Evolutionary conservation across 108 stramenopile species (phyloP), one percentile per base, ranked within the genome.

Genomic region (Skeletonema marinoi): DNA sequence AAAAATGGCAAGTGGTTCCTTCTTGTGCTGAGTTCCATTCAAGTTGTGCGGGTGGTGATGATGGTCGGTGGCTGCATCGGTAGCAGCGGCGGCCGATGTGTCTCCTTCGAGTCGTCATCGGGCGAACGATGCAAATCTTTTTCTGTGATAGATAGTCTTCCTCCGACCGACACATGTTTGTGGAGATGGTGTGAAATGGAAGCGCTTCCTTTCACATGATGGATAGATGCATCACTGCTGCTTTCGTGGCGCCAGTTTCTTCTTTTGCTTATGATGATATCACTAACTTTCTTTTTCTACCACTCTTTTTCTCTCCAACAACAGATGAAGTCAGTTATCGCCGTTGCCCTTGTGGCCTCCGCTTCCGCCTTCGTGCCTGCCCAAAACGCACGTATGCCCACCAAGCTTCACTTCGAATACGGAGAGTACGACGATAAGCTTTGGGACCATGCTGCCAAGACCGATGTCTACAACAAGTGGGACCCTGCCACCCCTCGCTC

Each of bases 351-450:
- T 31, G 75, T 84, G 74, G 83, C 83, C 33, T 84, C 83, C 32
- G 78, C 83, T 48, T 46, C 83, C 48, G 83, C 83, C 51, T 84
- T 84, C 66, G 80, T 67, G 3, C 83, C 83, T 17, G 75, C 70
- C 58, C 62, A 32, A 16, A 77, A 77, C 61, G 68, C 79, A 4
- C 88, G 83, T 31, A 58, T 88, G 51, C 39, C 76, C 66, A 89
- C 87, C 62, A 74, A 73, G 42, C 70, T 88, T 58, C 78, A 74
- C 78, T 77, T 84, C 65, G 74, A 81, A 35, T 90, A 87, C 80
- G 93, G 93, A 75, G 88, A 89, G 66, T 94, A 91, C 84, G 94
- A 97, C 74, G 96, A 80, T 36, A 83, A 96, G 78, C 59, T 94
- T 35, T 97, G 88, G 90, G 92, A 91, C 84, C 85, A 87, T 31